Evolutionary conservation across 371 early-diverging fungal genomes (phyloP), one percentile per base, ranked within the genome.

Genomic region (Parasitella parasitica): DNA sequence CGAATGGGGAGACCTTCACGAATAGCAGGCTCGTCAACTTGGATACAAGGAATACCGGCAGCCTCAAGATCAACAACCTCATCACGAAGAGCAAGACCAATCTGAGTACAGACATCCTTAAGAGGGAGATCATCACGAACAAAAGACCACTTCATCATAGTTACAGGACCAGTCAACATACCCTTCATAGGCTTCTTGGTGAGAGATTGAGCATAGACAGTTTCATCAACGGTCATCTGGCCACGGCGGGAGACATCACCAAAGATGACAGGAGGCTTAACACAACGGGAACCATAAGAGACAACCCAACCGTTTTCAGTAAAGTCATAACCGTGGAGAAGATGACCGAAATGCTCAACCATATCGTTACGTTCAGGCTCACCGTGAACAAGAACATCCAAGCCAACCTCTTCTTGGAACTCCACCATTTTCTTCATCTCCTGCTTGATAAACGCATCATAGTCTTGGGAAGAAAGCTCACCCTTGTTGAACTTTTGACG

Each of bases 1-100:
- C 96, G 93, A 69, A 98, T 89, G 15, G 98, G 97, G 32, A 98
- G 84, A 70, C 98, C 98, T 82, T 97, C 98, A 81, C 98, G 94
- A 69, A 97, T 94, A 66, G 98, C 98, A 35, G 98, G 97, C 80
- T 97, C 98, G 78, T 97, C 98, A 65, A 97, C 94, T 82, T 97
- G 98, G 70, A 97, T 95, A 60, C 88, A 90, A 63, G 87, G 85
- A 75, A 96, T 96, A 30, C 97, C 96, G 57, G 94, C 96, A 49
- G 81, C 69, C 77, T 97, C 98, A 43, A 97, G 82, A 67, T 97
- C 98, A 36, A 76, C 78, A 39, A 97, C 97, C 83, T 97, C 98
- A 67, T 97, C 92, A 72, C 96, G 94, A 72, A 97, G 90, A 61
- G 97, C 98, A 63, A 97, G 85, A 54, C 94, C 98, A 46, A 97